These are phyloP conservation scores for Trichoderma citrinoviride DNA, from an alignment of 2,329 filamentous ascomycete genomes.

Conservation along the genomic window DNA sequence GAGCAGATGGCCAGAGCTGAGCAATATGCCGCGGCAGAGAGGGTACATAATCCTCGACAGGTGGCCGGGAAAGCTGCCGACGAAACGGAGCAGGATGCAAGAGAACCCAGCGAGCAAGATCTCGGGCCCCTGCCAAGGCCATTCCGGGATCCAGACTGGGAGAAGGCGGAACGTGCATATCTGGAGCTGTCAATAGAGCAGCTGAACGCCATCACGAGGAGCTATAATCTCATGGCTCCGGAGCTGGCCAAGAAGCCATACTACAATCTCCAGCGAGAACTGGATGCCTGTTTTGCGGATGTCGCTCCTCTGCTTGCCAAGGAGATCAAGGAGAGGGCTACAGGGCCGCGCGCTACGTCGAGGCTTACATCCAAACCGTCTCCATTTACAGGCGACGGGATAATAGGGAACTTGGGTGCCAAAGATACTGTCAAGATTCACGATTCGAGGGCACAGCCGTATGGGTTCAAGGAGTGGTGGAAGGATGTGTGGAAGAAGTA, in stretches of 20 bases:
- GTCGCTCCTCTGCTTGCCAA: conserved; percentile 73
- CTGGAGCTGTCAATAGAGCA: conserved; percentile 71
- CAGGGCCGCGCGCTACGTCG: conserved; percentile 40
- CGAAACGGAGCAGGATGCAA: neutral
- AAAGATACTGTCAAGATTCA: conserved; percentile 56
- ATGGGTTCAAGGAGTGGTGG: conserved; percentile 90
- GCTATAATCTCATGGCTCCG: conserved; percentile 94
- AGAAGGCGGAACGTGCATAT: conserved; percentile 69
- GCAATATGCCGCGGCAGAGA: conserved; percentile 74
- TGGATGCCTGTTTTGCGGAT: conserved; percentile 78
- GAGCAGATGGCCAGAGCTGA: conserved; percentile 70
- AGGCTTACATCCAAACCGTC: conserved; percentile 31
- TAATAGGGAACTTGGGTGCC: conserved; percentile 59
- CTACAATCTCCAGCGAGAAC: conserved; percentile 77
- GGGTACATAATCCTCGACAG: conserved; percentile 57
- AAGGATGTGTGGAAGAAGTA: conserved; percentile 65
- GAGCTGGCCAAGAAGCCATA: conserved; percentile 92
- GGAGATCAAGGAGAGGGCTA: conserved; percentile 69
- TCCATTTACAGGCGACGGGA: conserved; percentile 38
- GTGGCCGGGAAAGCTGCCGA: conserved; percentile 20
- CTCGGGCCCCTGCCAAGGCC: conserved; percentile 41
- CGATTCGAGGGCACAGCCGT: conserved; percentile 68
- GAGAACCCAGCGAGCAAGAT: conserved; percentile 27
- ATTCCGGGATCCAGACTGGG: conserved; percentile 78
- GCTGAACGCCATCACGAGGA: conserved; percentile 76